These are phyloP conservation scores for Aspergillus incahuasiensis DNA, from an alignment of 495 filamentous ascomycete species.

Conservation along the genomic window DNA sequence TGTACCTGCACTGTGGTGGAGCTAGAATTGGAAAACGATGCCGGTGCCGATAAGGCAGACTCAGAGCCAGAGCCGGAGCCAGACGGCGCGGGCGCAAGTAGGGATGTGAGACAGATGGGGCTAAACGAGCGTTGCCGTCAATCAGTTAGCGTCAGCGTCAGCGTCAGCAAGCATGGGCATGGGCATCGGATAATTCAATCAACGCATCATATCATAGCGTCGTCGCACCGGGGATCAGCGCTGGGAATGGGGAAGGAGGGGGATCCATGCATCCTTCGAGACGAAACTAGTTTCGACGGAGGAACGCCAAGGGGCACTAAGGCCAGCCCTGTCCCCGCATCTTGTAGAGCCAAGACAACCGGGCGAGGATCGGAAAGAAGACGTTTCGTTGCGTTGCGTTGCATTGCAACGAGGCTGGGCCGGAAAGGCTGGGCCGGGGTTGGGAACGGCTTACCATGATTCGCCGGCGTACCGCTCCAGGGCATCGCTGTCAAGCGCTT, in stretches of 20 bases:
- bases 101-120: constrained; percentile 18
- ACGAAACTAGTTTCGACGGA: not conserved
- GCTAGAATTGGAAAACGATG: not conserved
- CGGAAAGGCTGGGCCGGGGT: not conserved
- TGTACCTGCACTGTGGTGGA: not conserved
- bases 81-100: constrained; percentile 1
- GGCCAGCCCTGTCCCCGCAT: constrained; percentile 29
- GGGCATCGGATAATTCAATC: not conserved
- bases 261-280: not conserved
- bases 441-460: constrained; percentile 27
- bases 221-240: constrained; percentile 2
- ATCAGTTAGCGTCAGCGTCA: not conserved
- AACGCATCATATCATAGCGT: not conserved
- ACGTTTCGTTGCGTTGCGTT: no score
- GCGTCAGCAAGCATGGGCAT: not conserved
- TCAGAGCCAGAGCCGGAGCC: no score
- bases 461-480: constrained; percentile 25
- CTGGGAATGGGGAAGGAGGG: not conserved
- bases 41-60: not conserved
- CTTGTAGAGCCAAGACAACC: constrained; percentile 21
- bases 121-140: constrained; percentile 10
- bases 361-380: no score
- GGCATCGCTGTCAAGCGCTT: not conserved
- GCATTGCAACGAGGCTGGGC: not conserved
- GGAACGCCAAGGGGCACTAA: constrained; percentile 16